Evolutionary conservation across 148 eudicot species (phyloP), one percentile per base, ranked within the genome.

Genomic region (Fagopyrum tataricum): DNA sequence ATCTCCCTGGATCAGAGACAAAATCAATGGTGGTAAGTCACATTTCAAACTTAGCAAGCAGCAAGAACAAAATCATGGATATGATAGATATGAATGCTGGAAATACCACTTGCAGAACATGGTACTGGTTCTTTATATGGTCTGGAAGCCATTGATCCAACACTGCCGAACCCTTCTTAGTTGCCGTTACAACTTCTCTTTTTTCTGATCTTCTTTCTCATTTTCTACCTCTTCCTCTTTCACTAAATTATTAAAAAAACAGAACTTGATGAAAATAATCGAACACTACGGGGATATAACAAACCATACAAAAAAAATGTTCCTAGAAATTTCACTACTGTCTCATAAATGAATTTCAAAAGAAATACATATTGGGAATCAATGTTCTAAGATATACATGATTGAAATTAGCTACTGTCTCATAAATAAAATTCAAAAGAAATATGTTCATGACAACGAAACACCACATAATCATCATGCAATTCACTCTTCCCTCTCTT

Each of bases 101-200:
- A 74, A 72, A 53, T 81, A 92, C 99, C 81, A 74, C 74, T 77
- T 95, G 90, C 77, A 95, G 73, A 24, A 95, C 99, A 84, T 95
- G 99, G 83, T 87, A 93, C 67, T 79, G 81, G 39, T 59, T 77
- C 81, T 93, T 93, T 52, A 93, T 81, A 75, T 89, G 74, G 37
- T 89, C 97, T 0, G 98, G 87, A 48, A 93, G 85, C 80, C 85
- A 91, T 77, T 87, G 90, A 76, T 93, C 98, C 87, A 93, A 82
- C 14, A 95, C 97, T 31, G 97, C 99, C 0, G 91, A 84, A 79
- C 99, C 99, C 79, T 95, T 92, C 85, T 90, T 95, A 14, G 88
- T 92, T 44, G 97, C 96, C 70, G 80, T 90, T 48, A 95, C 91
- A 87, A 78, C 83, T 90, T 95, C 83, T 90, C 97, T 72, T 81